Percentiles rank a stretch among this genome's conserved stretches.
Conservation (phyloP, 2,329 filamentous ascomycete genomes). For the Xylariaceae sp. region DNA sequence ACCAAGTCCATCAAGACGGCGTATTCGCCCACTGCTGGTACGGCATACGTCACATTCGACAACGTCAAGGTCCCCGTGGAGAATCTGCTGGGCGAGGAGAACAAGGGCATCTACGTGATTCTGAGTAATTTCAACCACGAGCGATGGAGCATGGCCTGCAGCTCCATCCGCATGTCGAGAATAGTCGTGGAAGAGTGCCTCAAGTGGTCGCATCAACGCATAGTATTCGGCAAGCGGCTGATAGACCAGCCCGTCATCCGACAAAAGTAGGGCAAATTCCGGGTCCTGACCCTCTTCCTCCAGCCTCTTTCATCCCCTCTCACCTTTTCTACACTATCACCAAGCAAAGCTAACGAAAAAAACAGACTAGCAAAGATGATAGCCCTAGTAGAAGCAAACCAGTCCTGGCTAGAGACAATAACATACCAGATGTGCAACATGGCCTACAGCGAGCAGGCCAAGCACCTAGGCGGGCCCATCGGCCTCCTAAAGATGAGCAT, state of each 20-base stretch:
- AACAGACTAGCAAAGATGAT: conserved; percentile 81
- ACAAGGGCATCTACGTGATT: conserved; percentile 82
- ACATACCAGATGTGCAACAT: conserved; percentile 87
- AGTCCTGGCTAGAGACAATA: conserved; percentile 79
- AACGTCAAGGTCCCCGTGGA: conserved; percentile 80
- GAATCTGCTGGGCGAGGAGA: conserved; percentile 74
- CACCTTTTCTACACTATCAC: background rate
- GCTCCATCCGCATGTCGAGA: conserved; percentile 60
- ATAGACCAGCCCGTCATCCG: conserved; percentile 80
- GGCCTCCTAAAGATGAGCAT: conserved; percentile 75
- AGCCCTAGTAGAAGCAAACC: conserved; percentile 72
- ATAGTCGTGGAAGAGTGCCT: conserved; percentile 76
- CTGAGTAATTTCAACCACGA: conserved; percentile 88
- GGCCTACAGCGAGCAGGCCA: conserved; percentile 71
- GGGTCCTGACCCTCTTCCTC: background rate
- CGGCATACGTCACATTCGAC: conserved; percentile 76
- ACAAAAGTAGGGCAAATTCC: conserved; percentile 56
- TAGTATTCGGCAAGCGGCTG: conserved; percentile 78
- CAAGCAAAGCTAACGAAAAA: background rate
- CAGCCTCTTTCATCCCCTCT: background rate
- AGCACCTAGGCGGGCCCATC: conserved; percentile 74
- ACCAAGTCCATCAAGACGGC: conserved; percentile 75
- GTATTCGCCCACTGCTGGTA: conserved; percentile 75
- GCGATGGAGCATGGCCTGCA: conserved; percentile 70
- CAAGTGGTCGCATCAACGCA: conserved; percentile 83